phyloP scores from a whole-genome alignment of 768 basidiomycete genomes.

The Sarcodon sp. region DNA sequence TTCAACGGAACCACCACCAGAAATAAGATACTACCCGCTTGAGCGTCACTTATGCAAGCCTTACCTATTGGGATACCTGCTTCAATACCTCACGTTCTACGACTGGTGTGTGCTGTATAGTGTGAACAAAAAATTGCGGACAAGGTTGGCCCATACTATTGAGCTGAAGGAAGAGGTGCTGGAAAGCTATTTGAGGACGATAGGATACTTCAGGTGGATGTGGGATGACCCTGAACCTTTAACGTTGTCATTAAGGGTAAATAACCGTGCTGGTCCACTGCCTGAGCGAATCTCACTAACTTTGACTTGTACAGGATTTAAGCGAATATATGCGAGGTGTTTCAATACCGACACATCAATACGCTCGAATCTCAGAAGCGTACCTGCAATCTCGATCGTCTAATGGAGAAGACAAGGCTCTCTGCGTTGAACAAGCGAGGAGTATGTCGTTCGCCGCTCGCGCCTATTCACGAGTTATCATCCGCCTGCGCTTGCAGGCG shows the following conservation, averaged over 20 bases:
- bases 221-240: conserved; percentile 44
- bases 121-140: conserved; percentile 40
- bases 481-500: conserved; percentile 68
- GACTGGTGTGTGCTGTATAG: conserved; percentile 54
- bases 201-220: conserved; percentile 64
- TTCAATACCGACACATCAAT: conserved; percentile 63
- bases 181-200: conserved; percentile 53
- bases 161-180: conserved; percentile 50
- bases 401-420: conserved; percentile 22
- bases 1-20: not conserved
- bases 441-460: conserved; percentile 41
- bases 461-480: conserved; percentile 68
- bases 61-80: conserved; percentile 35
- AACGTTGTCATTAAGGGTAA: conserved; percentile 45
- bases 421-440: conserved; percentile 29
- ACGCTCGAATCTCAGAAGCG: conserved; percentile 42
- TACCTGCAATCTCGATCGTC: conserved; percentile 43
- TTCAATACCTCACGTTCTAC: conserved; percentile 55
- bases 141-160: conserved; percentile 31
- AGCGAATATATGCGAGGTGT: conserved; percentile 73
- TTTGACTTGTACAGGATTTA: conserved; percentile 43
- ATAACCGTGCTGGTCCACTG: conserved; percentile 10
- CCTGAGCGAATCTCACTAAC: not conserved
- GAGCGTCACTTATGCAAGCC: conserved; percentile 40
- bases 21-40: conserved; percentile 32